Evolutionary conservation across 2,329 filamentous ascomycete genomes (phyloP), one percentile per base, ranked within the genome.

Genomic region (Hypoxylon rubiginosum): DNA sequence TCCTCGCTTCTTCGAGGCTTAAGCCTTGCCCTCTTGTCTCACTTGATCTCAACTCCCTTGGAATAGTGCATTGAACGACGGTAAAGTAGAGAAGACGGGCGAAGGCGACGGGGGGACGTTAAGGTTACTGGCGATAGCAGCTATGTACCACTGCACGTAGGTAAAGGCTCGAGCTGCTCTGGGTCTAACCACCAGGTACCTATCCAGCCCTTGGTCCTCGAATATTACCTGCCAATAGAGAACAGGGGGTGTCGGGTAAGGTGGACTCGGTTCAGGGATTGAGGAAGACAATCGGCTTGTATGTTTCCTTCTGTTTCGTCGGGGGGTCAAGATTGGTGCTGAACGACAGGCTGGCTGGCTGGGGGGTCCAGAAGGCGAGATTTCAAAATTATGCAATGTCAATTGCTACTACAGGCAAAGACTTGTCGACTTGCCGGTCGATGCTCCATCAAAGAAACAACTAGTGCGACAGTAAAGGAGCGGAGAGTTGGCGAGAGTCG

Each of bases 201-300:
- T 60, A 45, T 39, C 48, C 66, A 60, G 58, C 59, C 66, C 28
- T 56, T 57, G 30, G 58, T 39, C 61, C 64, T 63, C 58, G 41
- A 57, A 62, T 50, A 64, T 61, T 59, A 30, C 60, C 58, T 52
- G 66, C 62, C 56, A 68, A 66, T 61, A 53, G 45, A 52, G 49
- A 52, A 67, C 66, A 68, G 61, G 68, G 67, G 60, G 30, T 54
- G 52, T 41, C 51, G 62, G 61, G 53, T 61, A 71, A 62, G 62
- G 67, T 71, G 70, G 72, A 54, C 66, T 73, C 67, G 52, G 65
- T 55, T 70, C 74, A 74, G 72, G 72, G 72, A 72, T 73, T 74
- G 58, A 43, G 61, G 67, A 63, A 62, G 59, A 67, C 62, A 58
- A 64, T 67, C 57, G 57, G 43, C 63, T 62, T 46, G 52, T 62